Conservation (phyloP, 2,329 filamentous ascomycete species). For the Uncinocarpus reesii region DNA sequence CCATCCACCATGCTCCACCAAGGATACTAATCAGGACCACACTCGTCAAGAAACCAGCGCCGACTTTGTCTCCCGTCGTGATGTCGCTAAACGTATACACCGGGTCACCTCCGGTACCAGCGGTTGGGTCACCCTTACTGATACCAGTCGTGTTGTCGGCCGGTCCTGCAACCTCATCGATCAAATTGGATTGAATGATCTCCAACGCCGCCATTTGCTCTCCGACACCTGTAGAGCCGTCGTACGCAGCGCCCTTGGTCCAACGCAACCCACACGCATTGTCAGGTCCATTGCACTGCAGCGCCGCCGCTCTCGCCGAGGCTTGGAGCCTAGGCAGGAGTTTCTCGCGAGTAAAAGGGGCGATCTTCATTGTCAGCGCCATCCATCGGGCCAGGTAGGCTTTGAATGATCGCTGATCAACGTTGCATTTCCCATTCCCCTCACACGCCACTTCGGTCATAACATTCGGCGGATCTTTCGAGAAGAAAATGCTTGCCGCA, state of each 20-base stretch:
- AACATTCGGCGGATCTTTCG: conserved; percentile 36
- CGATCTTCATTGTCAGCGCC: conserved; percentile 48
- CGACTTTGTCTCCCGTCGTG: conserved; percentile 54
- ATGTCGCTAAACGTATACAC: conserved; percentile 35
- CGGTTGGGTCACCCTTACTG: conserved; percentile 35
- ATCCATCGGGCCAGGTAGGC: conserved; percentile 54
- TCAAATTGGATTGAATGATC: conserved; percentile 48
- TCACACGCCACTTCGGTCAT: conserved; percentile 55
- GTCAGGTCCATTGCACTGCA: conserved; percentile 21
- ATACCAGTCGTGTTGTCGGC: conserved; percentile 43
- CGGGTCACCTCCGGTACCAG: conserved; percentile 34
- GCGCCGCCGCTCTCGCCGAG: conserved; percentile 46
- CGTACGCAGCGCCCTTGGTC: conserved; percentile 42
- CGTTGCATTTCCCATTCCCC: conserved; percentile 44
- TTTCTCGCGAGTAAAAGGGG: conserved; percentile 44
- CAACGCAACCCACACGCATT: conserved; percentile 25
- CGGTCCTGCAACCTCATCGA: conserved; percentile 33
- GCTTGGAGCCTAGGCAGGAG: conserved; percentile 45
- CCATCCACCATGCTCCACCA: conserved; percentile 48
- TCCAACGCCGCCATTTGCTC: conserved; percentile 63
- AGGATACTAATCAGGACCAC: conserved; percentile 47
- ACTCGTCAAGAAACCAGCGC: conserved; percentile 56
- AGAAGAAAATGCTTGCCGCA: conserved; percentile 43
- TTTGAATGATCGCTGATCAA: conserved; percentile 58
- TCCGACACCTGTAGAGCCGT: conserved; percentile 53